Base-by-base conservation (phyloP, 164 flowering plant species). In the Euptelea pleiosperma region DNA sequence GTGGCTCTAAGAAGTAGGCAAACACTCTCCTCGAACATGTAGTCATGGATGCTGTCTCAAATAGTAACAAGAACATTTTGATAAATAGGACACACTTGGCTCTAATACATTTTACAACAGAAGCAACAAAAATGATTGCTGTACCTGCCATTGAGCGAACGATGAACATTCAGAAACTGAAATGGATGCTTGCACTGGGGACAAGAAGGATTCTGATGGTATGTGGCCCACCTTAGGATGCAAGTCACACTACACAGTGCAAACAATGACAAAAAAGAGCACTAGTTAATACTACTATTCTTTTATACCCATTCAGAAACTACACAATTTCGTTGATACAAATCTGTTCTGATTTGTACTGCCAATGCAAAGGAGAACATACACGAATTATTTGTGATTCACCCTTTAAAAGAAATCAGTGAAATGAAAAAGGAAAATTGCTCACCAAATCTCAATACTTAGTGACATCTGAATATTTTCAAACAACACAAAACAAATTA, bases 21-120 rank as follows among this genome's bases (percentile, higher is more conserved):
- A 3, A 89, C 88, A 62, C 96, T 89, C 74, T 89, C 96, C 75
- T 87, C 96, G n/a, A 83, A 77, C 89, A 89, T 80, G 77, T 82
- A 89, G 58, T 85, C 94, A 4, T 80, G 73, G 43, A 85, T 71
- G 62, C 96, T 89, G 83, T 49, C 12, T 11, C 19, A 24, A 39
- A 29, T 2, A 22, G 8, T 10, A 34, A 30, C 26, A 52, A 33
- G 4, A 29, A 31, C 28, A 34, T 34, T 22, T 52, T 8, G n/a
- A 22, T 34, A 5, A 52, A 22, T 5, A 52, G 0, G 14, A 34
- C 15, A 7, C 1, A 34, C 18, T 35, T 4, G 0, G 29, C 40
- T 6, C 16, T 6, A 4, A 5, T 15, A 15, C 46, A 42, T 1
- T 5, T 15, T 8, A 19, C 46, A 42, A 42, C 9, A 8, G 46